phyloP scores from a whole-genome alignment of 2,329 filamentous ascomycete species.

The Fusarium sacchari region DNA sequence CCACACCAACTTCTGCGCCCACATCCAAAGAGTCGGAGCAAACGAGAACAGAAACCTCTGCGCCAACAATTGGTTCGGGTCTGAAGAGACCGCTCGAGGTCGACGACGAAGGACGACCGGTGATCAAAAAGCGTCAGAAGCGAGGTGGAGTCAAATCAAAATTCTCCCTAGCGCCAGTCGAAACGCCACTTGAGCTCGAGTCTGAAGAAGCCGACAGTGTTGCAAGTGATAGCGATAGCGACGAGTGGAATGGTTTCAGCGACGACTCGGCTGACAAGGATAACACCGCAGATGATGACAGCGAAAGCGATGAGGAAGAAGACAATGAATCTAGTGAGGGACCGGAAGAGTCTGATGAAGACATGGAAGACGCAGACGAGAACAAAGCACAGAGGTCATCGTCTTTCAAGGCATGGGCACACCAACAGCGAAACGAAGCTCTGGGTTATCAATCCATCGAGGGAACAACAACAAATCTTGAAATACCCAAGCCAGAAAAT shows the following conservation, averaged over 20 bases:
- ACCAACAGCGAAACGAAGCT: slow-evolving; percentile 84
- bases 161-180: slow-evolving; percentile 56
- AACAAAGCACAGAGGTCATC: slow-evolving; percentile 54
- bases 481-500: slow-evolving; percentile 66
- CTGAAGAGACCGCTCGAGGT: slow-evolving; percentile 87
- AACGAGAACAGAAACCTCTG: slow-evolving; percentile 1
- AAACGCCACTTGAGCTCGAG: slow-evolving; percentile 49
- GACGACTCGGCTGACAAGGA: slow-evolving; percentile 52
- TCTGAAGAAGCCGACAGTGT: slow-evolving; percentile 39
- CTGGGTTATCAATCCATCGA: slow-evolving; percentile 70
- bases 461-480: slow-evolving; percentile 53
- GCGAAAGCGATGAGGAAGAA: slow-evolving; percentile 39
- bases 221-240: slow-evolving; percentile 45
- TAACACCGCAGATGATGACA: slow-evolving; percentile 42
- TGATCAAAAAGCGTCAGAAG: slow-evolving; percentile 85
- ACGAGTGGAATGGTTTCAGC: slow-evolving; percentile 73
- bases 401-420: slow-evolving; percentile 95
- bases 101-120: slow-evolving; percentile 80
- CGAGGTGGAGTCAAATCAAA: slow-evolving; percentile 70
- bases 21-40: not conserved
- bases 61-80: slow-evolving; percentile 71
- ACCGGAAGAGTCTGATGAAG: slow-evolving; percentile 46
- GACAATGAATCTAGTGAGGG: slow-evolving; percentile 42
- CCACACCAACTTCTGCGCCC: not conserved
- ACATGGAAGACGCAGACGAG: slow-evolving; percentile 46